Evolutionary conservation across 352 stramenopile genomes (phyloP), one percentile per base, ranked within the genome.

Genomic region (Phytophthora vignae): DNA sequence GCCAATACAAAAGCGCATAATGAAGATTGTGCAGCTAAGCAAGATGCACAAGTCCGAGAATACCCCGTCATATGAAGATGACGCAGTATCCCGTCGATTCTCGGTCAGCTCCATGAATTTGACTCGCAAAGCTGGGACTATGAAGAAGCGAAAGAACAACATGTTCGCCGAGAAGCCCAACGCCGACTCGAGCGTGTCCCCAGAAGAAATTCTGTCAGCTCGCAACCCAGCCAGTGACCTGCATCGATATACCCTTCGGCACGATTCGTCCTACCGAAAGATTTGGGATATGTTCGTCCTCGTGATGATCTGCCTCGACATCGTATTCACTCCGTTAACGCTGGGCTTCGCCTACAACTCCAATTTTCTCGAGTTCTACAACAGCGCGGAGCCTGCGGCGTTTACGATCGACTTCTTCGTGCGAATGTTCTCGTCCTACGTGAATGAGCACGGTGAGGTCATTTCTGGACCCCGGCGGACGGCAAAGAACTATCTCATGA

Each of bases 341-440:
- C 55, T 93, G 21, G 84, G 82, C 25, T 93, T 91, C n/a, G 72
- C 85, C 8, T 84, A 81, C 57, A 52, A 68, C 9, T 62, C 78
- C 0, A 21, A 7, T 7, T 77, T 77, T 60, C 38, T 87, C 17
- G 19, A 44, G 6, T 15, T 29, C 1, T 78, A 83, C 54, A 88
- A 90, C 44, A 29, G 66, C 4, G 4, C 88, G 22, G 83, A 79
- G 21, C 81, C 78, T 10, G 36, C 78, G 0, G 19, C 81, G 6
- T 93, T 93, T 52, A 63, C 69, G 14, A 56, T 78, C 10, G 84
- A 93, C 48, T 93, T 92, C 25, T 38, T 87, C 29, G 48, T 87
- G n/a, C 81, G 88, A 27, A 82, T 81, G 59, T 70, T 91, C n/a
- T 88, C 85, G 0, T 87, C 85, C 0, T 92, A 86, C 59, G 62